These are phyloP conservation scores for Pulicaria dysenterica DNA, from an alignment of 129 eudicot genomes.

Conservation along the genomic window DNA sequence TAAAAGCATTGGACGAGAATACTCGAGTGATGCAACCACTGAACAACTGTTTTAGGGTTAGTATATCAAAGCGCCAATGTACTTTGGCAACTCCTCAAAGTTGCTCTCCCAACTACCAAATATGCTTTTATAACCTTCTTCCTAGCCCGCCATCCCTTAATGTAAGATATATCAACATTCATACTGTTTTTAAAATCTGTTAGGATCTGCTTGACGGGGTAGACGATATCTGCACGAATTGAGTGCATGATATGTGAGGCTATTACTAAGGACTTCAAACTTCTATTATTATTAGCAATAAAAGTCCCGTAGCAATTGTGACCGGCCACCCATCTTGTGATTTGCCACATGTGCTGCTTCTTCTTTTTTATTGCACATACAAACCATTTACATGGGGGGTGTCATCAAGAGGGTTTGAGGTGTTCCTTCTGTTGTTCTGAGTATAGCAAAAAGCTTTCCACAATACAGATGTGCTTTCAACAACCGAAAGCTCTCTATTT, in stretches of 20 bases:
- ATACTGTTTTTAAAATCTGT: neutral
- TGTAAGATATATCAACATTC: neutral
- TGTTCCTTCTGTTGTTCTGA: neutral
- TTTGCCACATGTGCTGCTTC: neutral
- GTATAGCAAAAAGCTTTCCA: neutral
- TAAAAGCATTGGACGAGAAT: neutral
- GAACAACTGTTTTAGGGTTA: neutral
- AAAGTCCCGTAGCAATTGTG: neutral
- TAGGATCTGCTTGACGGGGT: neutral
- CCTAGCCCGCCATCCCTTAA: neutral
- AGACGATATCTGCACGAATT: neutral
- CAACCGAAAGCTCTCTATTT: neutral
- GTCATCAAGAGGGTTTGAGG: too few relatives aligned
- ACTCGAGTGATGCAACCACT: neutral
- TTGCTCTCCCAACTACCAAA: neutral
- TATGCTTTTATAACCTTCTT: neutral
- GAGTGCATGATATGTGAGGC: neutral
- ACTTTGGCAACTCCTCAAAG: neutral
- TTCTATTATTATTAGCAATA: neutral
- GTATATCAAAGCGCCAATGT: neutral
- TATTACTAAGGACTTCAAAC: neutral
- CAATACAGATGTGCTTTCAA: neutral
- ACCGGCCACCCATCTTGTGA: neutral
- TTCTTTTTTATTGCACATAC: neutral
- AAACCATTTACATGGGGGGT: slow-evolving; percentile 12